Evolutionary conservation across 306 rosid genomes (phyloP), one percentile per base, ranked within the genome.

Genomic region (Cicer bijugum): DNA sequence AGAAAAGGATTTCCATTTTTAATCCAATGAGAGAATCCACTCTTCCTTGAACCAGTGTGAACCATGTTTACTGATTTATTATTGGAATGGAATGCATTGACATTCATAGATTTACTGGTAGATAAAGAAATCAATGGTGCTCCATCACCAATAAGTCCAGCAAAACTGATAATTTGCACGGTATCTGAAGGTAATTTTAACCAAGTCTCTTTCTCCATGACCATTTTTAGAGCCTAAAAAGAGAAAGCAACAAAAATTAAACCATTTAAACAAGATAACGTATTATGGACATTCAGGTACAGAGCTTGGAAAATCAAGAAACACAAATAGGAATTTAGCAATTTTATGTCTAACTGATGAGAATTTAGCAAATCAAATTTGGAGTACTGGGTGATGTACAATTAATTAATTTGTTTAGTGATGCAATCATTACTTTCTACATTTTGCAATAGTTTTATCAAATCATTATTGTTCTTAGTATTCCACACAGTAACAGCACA

Each of bases 61-160:
- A 82, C 84, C 67, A 80, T 44, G 84, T 72, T 90, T 16, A 71
- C 55, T 23, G 88, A 80, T 83, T 83, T 88, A 78, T 83, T 88
- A 76, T 72, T 77, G 2, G 89, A 88, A 78, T 56, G 86, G 48
- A 69, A 62, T 65, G 82, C 81, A 69, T 82, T 81, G 60, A 67
- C 52, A 69, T 63, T 86, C 59, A 76, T 53, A 46, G 90, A 87
- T 62, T 79, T 85, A 74, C 81, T 82, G 39, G 77, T 83, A 69
- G 92, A 84, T 50, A 85, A 72, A 81, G 85, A 82, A 79, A 94
- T 87, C 74, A 94, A 80, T 12, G 97, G 97, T 17, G 99, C 96
- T 61, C 99, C 97, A 82, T 91, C 99, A 80, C 99, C 99, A 84
- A 85, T 78, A 72, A 95, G 96, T 77, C 97, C 99, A n/a, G 99